Base-by-base conservation (phyloP, 2,329 filamentous ascomycete genomes). In the Purpureocillium takamizusanense region DNA sequence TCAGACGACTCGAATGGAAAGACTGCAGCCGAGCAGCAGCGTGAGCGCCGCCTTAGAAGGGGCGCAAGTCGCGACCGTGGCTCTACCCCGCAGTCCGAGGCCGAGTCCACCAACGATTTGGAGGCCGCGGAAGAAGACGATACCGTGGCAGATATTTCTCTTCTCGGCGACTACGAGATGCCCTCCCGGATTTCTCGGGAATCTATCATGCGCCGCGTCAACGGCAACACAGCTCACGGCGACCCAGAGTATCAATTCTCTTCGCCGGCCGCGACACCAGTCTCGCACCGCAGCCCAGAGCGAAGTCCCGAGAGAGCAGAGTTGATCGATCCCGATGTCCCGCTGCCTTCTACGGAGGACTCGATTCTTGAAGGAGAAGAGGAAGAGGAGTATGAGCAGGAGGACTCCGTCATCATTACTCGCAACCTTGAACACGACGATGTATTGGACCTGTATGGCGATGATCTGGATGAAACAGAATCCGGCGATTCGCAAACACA, bases 181-280 rank as follows among this genome's bases (percentile, higher is more conserved):
- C 86, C 80, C 14, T 73, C 84, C 10, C 83, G 83, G 39, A 94
- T 97, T 54, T 95, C 90, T 8, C 78, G 90, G 29, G 92, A 97
- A 57, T 95, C 89, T 0, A 97, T 97, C 49, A 69, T 97, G 51
- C 81, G 86, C 38, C 87, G 90, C 45, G 82, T 95, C 39, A 86
- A 92, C 56, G 86, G 72, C 34, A 73, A 70, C 49, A 62, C 69
- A 43, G 49, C 61, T 35, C 67, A 79, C 15, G 63, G 68, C 42
- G 70, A 78, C 38, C 76, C 80, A 4, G 75, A 80, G 41, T 81
- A 76, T 46, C 74, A 74, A 49, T 77, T 82, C 50, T 79, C 76
- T 4, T 79, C 78, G 3, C 75, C 77, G 1, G 63, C 67, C n/a
- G 66, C 72, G 2, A 72, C 70, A 43, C 78, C 75, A 2, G n/a